Percentiles rank a stretch among this genome's conserved stretches.
phyloP scores from a whole-genome alignment of 1,139 yeast genomes.

The Sugiyamaella castrensis region DNA sequence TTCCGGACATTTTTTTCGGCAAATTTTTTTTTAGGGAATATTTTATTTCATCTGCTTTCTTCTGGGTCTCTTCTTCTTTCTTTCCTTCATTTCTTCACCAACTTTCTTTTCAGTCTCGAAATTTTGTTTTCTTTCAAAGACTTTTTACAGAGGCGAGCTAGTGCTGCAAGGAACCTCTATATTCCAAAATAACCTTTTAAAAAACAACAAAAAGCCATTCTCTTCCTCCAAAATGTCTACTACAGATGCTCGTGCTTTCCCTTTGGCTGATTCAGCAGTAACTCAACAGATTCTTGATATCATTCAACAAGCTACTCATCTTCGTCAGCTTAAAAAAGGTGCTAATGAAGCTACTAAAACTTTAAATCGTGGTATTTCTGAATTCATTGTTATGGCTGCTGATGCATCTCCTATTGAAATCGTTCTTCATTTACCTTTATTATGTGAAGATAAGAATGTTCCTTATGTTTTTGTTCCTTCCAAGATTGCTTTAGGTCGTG shows the following conservation, averaged over 20 bases:
- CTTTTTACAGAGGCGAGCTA: conserved; percentile 8
- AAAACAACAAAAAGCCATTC: neutral
- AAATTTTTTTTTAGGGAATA: too few relatives aligned
- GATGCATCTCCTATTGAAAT: conserved; percentile 99
- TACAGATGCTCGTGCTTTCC: conserved; percentile 69
- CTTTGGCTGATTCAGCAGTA: conserved; percentile 93
- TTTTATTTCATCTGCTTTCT: too few relatives aligned
- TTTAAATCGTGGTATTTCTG: conserved; percentile 98
- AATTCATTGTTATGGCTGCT: conserved; percentile 99
- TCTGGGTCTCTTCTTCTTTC: too few relatives aligned
- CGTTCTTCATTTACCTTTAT: conserved; percentile 92
- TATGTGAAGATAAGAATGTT: conserved; percentile 99
- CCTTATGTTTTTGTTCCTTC: conserved; percentile 99
- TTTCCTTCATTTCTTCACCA: too few relatives aligned
- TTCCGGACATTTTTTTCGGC: too few relatives aligned
- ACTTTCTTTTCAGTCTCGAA: too few relatives aligned
- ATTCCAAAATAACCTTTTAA: neutral
- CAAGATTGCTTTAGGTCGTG: conserved; percentile 98
- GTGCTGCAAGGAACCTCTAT: conserved; percentile 14
- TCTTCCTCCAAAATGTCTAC: conserved; percentile 16
- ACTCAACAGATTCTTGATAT: conserved; percentile 97
- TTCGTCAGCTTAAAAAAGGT: conserved; percentile 98
- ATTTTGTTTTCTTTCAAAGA: too few relatives aligned
- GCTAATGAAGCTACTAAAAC: conserved; percentile 99
- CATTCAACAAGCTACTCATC: conserved; percentile 95